Percentiles rank a stretch among this genome's conserved stretches.
phyloP scores from a whole-genome alignment of 495 filamentous ascomycete species.

The Penicillium samsonianum region DNA sequence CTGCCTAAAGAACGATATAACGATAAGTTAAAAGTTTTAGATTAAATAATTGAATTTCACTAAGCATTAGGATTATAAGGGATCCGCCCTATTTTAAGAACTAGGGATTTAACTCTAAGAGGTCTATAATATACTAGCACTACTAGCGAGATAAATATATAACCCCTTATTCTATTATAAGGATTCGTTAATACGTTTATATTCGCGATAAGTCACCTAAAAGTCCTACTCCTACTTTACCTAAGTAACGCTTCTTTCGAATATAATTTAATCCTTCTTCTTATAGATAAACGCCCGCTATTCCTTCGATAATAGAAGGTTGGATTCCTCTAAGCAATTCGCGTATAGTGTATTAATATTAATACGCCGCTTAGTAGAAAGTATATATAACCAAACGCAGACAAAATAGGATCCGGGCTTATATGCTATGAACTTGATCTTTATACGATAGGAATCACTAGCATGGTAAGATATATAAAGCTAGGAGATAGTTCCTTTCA shows the following conservation, averaged over 20 bases:
- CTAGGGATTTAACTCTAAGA: neutral
- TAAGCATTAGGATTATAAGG: too few relatives aligned
- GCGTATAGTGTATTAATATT: neutral
- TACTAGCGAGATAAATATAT: neutral
- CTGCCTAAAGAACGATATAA: too few relatives aligned
- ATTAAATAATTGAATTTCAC: too few relatives aligned
- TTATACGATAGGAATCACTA: neutral
- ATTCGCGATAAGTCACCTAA: conserved; percentile 1
- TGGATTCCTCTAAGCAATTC: neutral
- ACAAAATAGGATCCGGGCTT: neutral
- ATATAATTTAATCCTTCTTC: conserved; percentile 3
- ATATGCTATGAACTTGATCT: neutral
- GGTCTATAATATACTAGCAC: neutral
- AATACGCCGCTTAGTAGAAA: neutral
- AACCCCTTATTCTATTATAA: neutral
- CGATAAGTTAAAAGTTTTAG: too few relatives aligned
- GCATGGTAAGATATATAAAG: neutral
- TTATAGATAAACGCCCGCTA: neutral
- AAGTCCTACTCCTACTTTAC: neutral
- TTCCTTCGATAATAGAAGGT: conserved; percentile 1
- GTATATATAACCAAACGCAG: neutral
- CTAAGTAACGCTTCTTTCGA: neutral
- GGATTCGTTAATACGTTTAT: neutral
- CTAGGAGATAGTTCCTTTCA: neutral
- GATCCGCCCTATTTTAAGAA: too few relatives aligned